Conservation (phyloP, 2,329 filamentous ascomycete species). For the Graphilbum fragrans region DNA sequence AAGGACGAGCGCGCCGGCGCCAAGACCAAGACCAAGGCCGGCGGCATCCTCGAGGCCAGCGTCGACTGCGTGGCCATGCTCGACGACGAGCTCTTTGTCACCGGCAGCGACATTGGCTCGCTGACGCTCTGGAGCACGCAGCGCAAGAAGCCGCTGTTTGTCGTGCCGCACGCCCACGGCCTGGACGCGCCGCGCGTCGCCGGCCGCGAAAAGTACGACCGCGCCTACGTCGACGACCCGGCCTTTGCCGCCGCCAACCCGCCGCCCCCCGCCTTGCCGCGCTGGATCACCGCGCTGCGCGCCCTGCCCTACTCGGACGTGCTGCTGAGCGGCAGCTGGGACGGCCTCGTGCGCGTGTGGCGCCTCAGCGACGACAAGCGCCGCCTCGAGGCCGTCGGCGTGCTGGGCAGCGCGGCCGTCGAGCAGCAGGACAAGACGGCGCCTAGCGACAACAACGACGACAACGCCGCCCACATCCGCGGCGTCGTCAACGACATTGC, state of each 20-base stretch:
- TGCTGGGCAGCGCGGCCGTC: constrained; percentile 35
- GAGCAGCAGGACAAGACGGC: constrained; percentile 1
- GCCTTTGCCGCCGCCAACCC: constrained; percentile 57
- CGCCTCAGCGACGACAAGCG: constrained; percentile 72
- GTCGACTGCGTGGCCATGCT: constrained; percentile 89
- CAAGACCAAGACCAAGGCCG: constrained; percentile 13
- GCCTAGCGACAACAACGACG: constrained; percentile 7
- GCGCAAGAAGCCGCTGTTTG: constrained; percentile 89
- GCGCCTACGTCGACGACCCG: constrained; percentile 51
- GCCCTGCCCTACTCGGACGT: constrained; percentile 85
- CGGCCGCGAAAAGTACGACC: constrained; percentile 35
- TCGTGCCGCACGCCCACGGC: constrained; percentile 71
- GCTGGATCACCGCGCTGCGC: constrained; percentile 82
- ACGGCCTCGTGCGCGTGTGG: constrained; percentile 80
- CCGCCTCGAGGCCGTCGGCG: constrained; percentile 60
- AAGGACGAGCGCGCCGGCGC: constrained; percentile 56
- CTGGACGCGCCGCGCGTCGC: constrained; percentile 55
- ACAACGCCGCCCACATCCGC: constrained; percentile 11
- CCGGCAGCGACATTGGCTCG: constrained; percentile 82
- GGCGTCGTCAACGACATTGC: constrained; percentile 85
- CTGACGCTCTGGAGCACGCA: constrained; percentile 78
- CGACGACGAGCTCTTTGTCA: constrained; percentile 80
- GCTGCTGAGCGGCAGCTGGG: constrained; percentile 88
- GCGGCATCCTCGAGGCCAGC: constrained; percentile 57
- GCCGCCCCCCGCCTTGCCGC: constrained; percentile 54